These are phyloP conservation scores for Corymbia calophylla DNA, from an alignment of 441 rosid species.

Conservation along the genomic window DNA sequence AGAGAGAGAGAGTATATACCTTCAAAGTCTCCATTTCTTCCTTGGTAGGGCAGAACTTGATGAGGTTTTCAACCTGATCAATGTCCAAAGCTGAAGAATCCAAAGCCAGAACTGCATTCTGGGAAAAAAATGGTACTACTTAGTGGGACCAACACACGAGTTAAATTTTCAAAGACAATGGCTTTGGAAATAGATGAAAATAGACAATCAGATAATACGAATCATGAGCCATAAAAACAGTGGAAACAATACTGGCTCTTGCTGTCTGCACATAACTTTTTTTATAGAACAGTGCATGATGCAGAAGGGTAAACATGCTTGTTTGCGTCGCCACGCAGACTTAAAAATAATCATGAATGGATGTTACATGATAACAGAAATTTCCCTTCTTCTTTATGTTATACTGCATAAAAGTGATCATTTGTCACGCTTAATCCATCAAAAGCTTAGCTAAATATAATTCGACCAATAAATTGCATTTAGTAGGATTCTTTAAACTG, in stretches of 20 bases:
- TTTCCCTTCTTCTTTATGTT: background rate
- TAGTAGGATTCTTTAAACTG: background rate
- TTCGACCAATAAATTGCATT: background rate
- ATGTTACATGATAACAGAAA: background rate
- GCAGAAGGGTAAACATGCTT: background rate
- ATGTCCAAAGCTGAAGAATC: slow-evolving; percentile 83
- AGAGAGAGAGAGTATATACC: slow-evolving; percentile 34
- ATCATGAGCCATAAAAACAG: background rate
- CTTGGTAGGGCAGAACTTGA: slow-evolving; percentile 93
- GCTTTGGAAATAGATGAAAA: background rate
- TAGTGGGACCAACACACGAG: background rate
- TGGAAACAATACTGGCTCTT: background rate
- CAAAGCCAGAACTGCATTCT: slow-evolving; percentile 90
- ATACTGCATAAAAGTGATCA: background rate
- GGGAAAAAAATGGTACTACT: slow-evolving; percentile 12
- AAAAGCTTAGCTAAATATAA: background rate
- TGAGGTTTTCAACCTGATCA: slow-evolving; percentile 98
- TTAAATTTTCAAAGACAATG: background rate
- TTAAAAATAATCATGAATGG: background rate
- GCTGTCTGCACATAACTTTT: background rate
- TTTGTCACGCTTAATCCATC: background rate
- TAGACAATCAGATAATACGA: background rate
- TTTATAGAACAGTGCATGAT: background rate
- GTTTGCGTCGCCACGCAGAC: background rate
- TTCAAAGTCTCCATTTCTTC: slow-evolving; percentile 88